These are phyloP conservation scores for Davidsoniella eucalypti DNA, from an alignment of 2,329 filamentous ascomycete genomes.

Conservation along the genomic window DNA sequence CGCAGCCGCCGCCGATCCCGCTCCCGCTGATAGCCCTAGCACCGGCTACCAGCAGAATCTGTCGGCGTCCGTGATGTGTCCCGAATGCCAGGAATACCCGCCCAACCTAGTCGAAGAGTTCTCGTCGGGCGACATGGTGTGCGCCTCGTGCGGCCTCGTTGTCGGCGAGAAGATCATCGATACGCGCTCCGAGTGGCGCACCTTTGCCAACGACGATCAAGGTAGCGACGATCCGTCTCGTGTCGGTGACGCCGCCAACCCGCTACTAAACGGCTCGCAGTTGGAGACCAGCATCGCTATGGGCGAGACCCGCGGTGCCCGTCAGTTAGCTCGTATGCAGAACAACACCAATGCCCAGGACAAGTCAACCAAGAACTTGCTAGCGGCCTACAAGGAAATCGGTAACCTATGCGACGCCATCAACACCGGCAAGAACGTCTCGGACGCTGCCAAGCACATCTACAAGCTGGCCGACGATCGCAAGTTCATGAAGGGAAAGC, in stretches of 20 bases:
- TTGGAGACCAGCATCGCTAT: slow-evolving; percentile 79
- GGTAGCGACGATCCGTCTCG: slow-evolving; percentile 92
- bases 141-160: slow-evolving; percentile 78
- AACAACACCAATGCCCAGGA: slow-evolving; percentile 69
- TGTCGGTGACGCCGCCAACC: slow-evolving; percentile 88
- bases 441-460: slow-evolving; percentile 82
- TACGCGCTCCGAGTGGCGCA: slow-evolving; percentile 94
- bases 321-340: slow-evolving; percentile 68
- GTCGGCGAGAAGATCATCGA: slow-evolving; percentile 85
- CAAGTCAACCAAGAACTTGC: slow-evolving; percentile 65
- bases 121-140: slow-evolving; percentile 82
- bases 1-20: neutral
- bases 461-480: slow-evolving; percentile 90
- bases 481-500: slow-evolving; percentile 89
- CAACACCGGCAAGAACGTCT: slow-evolving; percentile 62
- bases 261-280: slow-evolving; percentile 77
- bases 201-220: slow-evolving; percentile 95
- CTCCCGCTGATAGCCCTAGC: slow-evolving; percentile 11
- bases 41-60: slow-evolving; percentile 61
- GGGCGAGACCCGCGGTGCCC: slow-evolving; percentile 53
- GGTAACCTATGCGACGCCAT: slow-evolving; percentile 73
- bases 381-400: slow-evolving; percentile 81
- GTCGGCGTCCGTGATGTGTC: slow-evolving; percentile 71
- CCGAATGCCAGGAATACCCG: slow-evolving; percentile 81
- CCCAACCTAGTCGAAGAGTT: slow-evolving; percentile 89